Evolutionary conservation across 495 filamentous ascomycete genomes (phyloP).

Genomic region (Podospora appendiculata): DNA sequence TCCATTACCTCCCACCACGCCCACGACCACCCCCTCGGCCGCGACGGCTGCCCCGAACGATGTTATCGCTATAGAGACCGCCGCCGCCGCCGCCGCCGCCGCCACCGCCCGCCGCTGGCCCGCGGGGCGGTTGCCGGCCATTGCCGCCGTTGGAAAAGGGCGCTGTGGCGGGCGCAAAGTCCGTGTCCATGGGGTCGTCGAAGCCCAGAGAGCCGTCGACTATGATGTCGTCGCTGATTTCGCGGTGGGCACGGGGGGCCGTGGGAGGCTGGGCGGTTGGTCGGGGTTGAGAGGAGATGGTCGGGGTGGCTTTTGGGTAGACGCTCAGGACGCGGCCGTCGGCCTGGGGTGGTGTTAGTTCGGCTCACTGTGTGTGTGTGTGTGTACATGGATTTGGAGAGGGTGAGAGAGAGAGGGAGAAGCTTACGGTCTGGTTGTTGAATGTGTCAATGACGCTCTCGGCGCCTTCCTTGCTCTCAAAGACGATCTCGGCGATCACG

Average conservation of each 20-base stretch:
- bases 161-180: constrained; percentile 8
- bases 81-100: constrained; percentile 1
- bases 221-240: constrained; percentile 23
- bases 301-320: constrained; percentile 46
- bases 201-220: constrained; percentile 60
- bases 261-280: constrained; percentile 12
- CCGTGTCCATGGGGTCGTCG: constrained; percentile 45
- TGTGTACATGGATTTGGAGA: background rate
- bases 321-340: constrained; percentile 78
- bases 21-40: constrained; percentile 23
- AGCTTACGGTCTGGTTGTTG: constrained; percentile 73
- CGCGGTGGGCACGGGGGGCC: constrained; percentile 27
- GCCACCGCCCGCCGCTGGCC: constrained; percentile 3
- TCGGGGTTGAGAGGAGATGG: background rate
- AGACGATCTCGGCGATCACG: constrained; percentile 81
- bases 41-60: constrained; percentile 17
- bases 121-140: constrained; percentile 8
- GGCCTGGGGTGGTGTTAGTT: constrained; percentile 45
- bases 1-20: constrained; percentile 1
- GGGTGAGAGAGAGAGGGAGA: background rate
- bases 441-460: constrained; percentile 77
- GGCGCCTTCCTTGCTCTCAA: constrained; percentile 67
- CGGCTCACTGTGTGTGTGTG: background rate
- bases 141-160: background rate
- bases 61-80: constrained; percentile 17